Evolutionary conservation across 371 early-diverging fungal genomes (phyloP).

Genomic region (Smittium culicis): DNA sequence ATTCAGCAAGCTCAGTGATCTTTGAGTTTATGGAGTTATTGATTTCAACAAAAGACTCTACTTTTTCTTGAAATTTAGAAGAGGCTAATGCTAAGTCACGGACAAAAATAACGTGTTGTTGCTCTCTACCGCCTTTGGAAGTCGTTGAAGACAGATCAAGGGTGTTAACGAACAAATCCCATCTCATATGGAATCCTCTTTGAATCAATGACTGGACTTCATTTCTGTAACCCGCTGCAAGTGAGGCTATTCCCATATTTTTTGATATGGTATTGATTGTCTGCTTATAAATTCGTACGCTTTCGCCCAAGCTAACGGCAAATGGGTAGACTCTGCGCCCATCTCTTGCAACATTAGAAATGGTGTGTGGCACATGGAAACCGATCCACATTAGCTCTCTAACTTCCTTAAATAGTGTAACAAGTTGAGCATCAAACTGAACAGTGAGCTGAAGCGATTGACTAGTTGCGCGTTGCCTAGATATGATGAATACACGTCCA

Average conservation of each 20-base stretch:
- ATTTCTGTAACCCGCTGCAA: conserved; percentile 80
- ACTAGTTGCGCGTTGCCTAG: conserved; percentile 64
- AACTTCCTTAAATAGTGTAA: conserved; percentile 94
- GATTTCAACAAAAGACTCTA: conserved; percentile 61
- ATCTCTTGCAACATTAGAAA: conserved; percentile 85
- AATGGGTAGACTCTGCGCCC: conserved; percentile 94
- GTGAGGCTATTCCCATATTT: conserved; percentile 54
- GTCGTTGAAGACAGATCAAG: conserved; percentile 37
- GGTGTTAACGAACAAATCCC: conserved; percentile 92
- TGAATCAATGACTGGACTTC: conserved; percentile 83
- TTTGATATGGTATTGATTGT: conserved; percentile 63
- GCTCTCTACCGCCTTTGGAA: conserved; percentile 51
- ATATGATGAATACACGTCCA: conserved; percentile 84
- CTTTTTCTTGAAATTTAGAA: conserved; percentile 90
- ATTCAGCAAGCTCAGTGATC: conserved; percentile 68
- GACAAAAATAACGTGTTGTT: conserved; percentile 83
- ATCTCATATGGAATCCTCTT: conserved; percentile 73
- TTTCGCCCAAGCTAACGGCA: conserved; percentile 90
- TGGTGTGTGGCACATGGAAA: conserved; percentile 84
- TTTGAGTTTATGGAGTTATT: conserved; percentile 63
- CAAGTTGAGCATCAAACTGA: conserved; percentile 87
- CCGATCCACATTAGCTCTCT: conserved; percentile 85
- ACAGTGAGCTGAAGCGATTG: conserved; percentile 69
- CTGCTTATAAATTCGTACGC: conserved; percentile 83
- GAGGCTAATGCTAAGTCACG: conserved; percentile 83